Conservation (phyloP, 2,329 filamentous ascomycete species). For the Xylaria sp. region DNA sequence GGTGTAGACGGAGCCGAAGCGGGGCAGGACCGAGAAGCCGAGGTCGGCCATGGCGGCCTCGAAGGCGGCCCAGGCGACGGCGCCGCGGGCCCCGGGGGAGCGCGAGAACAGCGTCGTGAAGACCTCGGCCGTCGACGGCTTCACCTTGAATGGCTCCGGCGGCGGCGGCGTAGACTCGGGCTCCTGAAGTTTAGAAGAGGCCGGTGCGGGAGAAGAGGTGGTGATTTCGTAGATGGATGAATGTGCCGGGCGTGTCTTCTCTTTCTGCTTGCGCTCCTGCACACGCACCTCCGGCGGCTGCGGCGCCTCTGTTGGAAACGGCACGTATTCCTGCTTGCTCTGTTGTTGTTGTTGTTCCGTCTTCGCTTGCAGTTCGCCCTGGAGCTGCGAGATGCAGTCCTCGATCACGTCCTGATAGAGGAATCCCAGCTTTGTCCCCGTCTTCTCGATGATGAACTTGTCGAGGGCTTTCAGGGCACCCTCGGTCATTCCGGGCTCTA, state of each 20-base stretch:
- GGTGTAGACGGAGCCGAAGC: slow-evolving; percentile 47
- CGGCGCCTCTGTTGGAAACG: slow-evolving; percentile 18
- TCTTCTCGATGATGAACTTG: slow-evolving; percentile 41
- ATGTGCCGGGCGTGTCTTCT: slow-evolving; percentile 47
- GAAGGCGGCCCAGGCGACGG: slow-evolving; percentile 43
- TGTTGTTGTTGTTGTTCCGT: neutral
- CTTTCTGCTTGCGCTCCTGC: slow-evolving; percentile 43
- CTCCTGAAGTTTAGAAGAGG: neutral
- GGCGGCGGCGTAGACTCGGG: neutral
- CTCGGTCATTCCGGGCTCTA: slow-evolving; percentile 43
- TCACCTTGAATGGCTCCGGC: slow-evolving; percentile 40
- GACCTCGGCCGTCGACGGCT: slow-evolving; percentile 39
- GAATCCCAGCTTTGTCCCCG: slow-evolving; percentile 44
- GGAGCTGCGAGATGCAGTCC: slow-evolving; percentile 40
- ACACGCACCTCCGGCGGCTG: slow-evolving; percentile 30
- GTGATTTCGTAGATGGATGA: slow-evolving; percentile 40
- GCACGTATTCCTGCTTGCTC: slow-evolving; percentile 24
- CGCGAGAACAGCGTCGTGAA: slow-evolving; percentile 43
- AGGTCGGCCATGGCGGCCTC: slow-evolving; percentile 45
- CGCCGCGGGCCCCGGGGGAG: slow-evolving; percentile 35
- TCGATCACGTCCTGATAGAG: slow-evolving; percentile 49
- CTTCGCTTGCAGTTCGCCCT: slow-evolving; percentile 32
- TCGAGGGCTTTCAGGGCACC: slow-evolving; percentile 42
- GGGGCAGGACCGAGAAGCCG: slow-evolving; percentile 45
- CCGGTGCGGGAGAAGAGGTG: neutral